A percentile compares a stretch with the other conserved stretches of the same genome.
phyloP scores from a whole-genome alignment of 1,284 basidiomycete genomes.

The Leccinum brunneo-olivaceum region DNA sequence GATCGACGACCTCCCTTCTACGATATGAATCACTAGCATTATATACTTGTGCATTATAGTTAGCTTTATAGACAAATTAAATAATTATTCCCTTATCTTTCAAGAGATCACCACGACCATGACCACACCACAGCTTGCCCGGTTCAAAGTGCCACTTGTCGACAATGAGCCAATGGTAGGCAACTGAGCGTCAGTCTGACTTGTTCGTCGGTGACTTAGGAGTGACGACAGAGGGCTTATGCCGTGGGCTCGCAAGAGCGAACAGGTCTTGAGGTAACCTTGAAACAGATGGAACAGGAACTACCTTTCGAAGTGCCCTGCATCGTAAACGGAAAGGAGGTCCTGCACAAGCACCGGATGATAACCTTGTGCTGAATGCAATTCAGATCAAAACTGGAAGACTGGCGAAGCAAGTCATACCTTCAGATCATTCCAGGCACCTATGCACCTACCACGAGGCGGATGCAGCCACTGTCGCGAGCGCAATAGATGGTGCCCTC shows the following conservation, averaged over 20 bases:
- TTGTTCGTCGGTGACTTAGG: conserved; percentile 1
- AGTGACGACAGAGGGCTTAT: conserved; percentile 49
- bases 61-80: too few relatives aligned
- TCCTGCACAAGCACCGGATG: conserved; percentile 33
- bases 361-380: conserved; percentile 3
- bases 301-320: conserved; percentile 90
- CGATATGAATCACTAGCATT: conserved; percentile 32
- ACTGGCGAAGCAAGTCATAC: conserved; percentile 73
- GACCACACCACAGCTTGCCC: conserved; percentile 67
- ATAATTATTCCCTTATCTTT: not conserved
- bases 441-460: conserved; percentile 90
- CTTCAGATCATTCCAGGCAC: conserved; percentile 75
- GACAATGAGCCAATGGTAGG: conserved; percentile 91
- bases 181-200: conserved; percentile 3
- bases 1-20: conserved; percentile 56
- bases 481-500: conserved; percentile 86
- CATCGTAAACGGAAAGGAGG: conserved; percentile 86
- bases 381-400: conserved; percentile 78
- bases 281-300: conserved; percentile 76
- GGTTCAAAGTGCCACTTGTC: conserved; percentile 76
- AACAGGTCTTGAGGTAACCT: conserved; percentile 64
- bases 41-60: too few relatives aligned
- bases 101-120: conserved; percentile 30
- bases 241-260: conserved; percentile 79
- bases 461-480: conserved; percentile 65